A percentile compares a stretch with the other conserved stretches of the same genome.
phyloP scores from a whole-genome alignment of 2,329 filamentous ascomycete species.

The Xylariales sp. region DNA sequence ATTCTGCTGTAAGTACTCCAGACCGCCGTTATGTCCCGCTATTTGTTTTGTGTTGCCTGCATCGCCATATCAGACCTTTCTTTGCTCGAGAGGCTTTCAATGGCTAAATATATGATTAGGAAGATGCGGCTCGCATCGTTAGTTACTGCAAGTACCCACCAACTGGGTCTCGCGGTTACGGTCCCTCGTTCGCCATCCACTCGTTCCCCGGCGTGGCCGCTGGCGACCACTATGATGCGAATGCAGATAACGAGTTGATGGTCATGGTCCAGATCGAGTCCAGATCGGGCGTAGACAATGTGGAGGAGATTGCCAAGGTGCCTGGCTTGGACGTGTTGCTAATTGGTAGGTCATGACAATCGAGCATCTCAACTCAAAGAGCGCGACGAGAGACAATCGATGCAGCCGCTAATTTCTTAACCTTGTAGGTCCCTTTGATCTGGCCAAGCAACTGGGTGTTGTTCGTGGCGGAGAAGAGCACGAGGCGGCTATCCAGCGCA shows the following conservation, averaged over 20 bases:
- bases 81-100: too few relatives aligned
- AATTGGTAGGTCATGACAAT: constrained; percentile 21
- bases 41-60: too few relatives aligned
- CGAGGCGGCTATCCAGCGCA: constrained; percentile 31
- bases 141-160: constrained; percentile 17
- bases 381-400: too few relatives aligned
- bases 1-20: background rate
- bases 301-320: constrained; percentile 36
- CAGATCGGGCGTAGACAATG: constrained; percentile 31
- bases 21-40: too few relatives aligned
- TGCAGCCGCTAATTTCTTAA: too few relatives aligned
- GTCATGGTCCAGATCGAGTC: constrained; percentile 37
- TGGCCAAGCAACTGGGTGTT: constrained; percentile 32
- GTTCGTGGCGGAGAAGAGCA: constrained; percentile 29
- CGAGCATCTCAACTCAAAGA: background rate
- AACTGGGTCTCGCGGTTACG: constrained; percentile 17
- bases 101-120: constrained; percentile 3
- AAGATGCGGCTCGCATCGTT: constrained; percentile 16
- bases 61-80: too few relatives aligned
- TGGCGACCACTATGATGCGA: constrained; percentile 27
- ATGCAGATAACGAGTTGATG: constrained; percentile 24
- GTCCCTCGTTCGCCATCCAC: constrained; percentile 28
- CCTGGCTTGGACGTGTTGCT: constrained; percentile 34
- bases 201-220: constrained; percentile 13
- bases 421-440: constrained; percentile 16